phyloP scores from a whole-genome alignment of 768 basidiomycete species.

The Lactarius quietus region DNA sequence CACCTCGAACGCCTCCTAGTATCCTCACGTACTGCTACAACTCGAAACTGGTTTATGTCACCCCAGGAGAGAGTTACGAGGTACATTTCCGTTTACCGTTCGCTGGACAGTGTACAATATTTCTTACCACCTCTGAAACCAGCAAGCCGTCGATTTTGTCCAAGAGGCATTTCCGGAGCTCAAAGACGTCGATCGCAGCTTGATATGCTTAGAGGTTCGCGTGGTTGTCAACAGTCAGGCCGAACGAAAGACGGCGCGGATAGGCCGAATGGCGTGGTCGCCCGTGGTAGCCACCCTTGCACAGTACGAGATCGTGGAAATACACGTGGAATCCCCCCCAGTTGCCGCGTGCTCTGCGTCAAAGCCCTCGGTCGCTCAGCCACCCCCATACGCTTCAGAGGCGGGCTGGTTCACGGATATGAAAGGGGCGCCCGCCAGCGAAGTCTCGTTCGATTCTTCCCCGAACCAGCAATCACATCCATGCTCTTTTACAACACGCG shows the following conservation, averaged over 20 bases:
- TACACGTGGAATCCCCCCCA: conserved; percentile 20
- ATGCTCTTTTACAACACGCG: conserved; percentile 5
- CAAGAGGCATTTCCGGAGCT: conserved; percentile 28
- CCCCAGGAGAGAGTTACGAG: conserved; percentile 27
- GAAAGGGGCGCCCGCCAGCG: not conserved
- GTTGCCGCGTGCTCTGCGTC: conserved; percentile 7
- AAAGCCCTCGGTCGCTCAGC: conserved; percentile 1
- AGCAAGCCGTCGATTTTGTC: conserved; percentile 29
- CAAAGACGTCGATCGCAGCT: conserved; percentile 18
- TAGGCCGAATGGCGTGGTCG: conserved; percentile 30
- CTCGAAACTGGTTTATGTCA: conserved; percentile 32
- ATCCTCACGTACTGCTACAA: conserved; percentile 32
- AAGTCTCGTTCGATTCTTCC: not conserved
- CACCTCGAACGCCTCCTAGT: not conserved
- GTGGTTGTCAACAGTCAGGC: conserved; percentile 21
- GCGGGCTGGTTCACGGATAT: not conserved
- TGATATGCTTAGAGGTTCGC: conserved; percentile 30
- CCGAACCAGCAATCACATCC: not conserved
- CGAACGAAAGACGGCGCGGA: conserved; percentile 25
- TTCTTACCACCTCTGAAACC: not conserved
- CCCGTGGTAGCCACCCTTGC: conserved; percentile 26
- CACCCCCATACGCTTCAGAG: conserved; percentile 18
- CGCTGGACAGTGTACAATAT: not conserved
- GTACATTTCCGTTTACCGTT: conserved; percentile 4
- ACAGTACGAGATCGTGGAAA: conserved; percentile 32